Evolutionary conservation across 139 green algal species (phyloP).

Genomic region (Deuterostichococcus epilithicus): DNA sequence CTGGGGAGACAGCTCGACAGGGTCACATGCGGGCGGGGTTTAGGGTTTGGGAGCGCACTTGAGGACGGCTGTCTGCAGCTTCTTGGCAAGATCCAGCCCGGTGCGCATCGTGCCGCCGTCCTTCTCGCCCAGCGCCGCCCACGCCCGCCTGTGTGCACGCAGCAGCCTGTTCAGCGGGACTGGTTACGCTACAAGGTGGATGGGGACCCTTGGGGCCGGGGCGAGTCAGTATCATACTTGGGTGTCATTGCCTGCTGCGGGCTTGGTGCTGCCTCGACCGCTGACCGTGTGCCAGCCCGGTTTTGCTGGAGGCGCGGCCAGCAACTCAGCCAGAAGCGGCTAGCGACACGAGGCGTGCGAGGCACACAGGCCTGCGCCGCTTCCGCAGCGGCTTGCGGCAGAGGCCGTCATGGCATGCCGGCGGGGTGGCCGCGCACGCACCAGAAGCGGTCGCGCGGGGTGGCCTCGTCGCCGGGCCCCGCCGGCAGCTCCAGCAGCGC

Average conservation of each 20-base stretch:
- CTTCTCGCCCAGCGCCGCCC: slow-evolving; percentile 26
- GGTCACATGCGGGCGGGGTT: too few species aligned
- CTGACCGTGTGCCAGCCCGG: too few species aligned
- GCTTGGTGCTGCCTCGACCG: too few species aligned
- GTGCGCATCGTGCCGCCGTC: slow-evolving; percentile 27
- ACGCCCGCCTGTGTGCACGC: slow-evolving; percentile 26
- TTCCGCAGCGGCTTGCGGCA: not conserved
- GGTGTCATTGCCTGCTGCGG: too few species aligned
- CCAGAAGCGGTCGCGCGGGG: slow-evolving; percentile 33
- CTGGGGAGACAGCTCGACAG: too few species aligned
- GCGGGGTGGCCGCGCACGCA: not conserved
- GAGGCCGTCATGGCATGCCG: too few species aligned
- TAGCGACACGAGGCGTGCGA: too few species aligned
- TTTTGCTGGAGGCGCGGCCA: too few species aligned
- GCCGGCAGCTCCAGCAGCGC: slow-evolving; percentile 46
- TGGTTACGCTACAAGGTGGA: not conserved
- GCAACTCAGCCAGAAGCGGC: too few species aligned
- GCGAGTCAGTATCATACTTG: too few species aligned
- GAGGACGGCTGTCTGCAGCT: slow-evolving; percentile 53
- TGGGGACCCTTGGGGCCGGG: too few species aligned
- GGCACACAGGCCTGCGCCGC: too few species aligned
- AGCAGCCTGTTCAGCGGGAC: not conserved
- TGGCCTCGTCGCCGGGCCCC: slow-evolving; percentile 5
- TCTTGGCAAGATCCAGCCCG: slow-evolving; percentile 56
- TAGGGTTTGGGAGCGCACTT: slow-evolving; percentile 20